Conservation (phyloP, 108 stramenopile genomes). For the Phaeodactylum tricornutum region DNA sequence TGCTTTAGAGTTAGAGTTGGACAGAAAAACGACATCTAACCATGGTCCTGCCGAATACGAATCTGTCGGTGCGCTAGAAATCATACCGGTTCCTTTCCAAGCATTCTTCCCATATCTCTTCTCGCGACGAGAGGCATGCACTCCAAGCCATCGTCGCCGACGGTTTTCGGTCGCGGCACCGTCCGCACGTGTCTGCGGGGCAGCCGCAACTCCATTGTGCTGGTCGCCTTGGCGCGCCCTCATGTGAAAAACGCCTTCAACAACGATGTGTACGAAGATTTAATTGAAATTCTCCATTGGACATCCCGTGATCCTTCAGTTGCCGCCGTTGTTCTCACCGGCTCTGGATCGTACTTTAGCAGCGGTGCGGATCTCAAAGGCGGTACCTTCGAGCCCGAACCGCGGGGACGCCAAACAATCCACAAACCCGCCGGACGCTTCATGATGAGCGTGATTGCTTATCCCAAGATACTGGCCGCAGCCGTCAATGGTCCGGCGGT, state of each 20-base stretch:
- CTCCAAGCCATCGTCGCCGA: neutral
- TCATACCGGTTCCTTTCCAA: too few relatives aligned
- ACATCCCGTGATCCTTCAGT: conserved; percentile 28
- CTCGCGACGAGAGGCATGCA: too few relatives aligned
- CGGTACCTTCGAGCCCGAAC: conserved; percentile 9
- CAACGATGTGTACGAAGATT: conserved; percentile 29
- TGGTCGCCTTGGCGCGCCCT: conserved; percentile 32
- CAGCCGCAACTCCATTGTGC: conserved; percentile 8
- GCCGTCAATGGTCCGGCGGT: conserved; percentile 63
- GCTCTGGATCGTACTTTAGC: conserved; percentile 37
- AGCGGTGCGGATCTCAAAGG: conserved; percentile 39
- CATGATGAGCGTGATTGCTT: conserved; percentile 29
- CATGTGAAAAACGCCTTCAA: conserved; percentile 34
- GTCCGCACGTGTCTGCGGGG: conserved; percentile 16
- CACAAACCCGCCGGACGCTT: conserved; percentile 23
- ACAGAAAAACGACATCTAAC: too few relatives aligned
- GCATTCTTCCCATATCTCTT: too few relatives aligned
- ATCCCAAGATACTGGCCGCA: conserved; percentile 38
- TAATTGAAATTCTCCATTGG: conserved; percentile 22
- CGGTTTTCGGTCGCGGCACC: conserved; percentile 16
- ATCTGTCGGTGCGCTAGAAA: too few relatives aligned
- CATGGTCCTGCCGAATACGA: too few relatives aligned
- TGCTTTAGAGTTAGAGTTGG: too few relatives aligned
- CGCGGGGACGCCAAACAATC: conserved; percentile 7
- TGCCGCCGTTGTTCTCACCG: conserved; percentile 34